These are phyloP conservation scores for Metroxylon sagu DNA, from an alignment of 176 grass and related monocot species.

Conservation along the genomic window DNA sequence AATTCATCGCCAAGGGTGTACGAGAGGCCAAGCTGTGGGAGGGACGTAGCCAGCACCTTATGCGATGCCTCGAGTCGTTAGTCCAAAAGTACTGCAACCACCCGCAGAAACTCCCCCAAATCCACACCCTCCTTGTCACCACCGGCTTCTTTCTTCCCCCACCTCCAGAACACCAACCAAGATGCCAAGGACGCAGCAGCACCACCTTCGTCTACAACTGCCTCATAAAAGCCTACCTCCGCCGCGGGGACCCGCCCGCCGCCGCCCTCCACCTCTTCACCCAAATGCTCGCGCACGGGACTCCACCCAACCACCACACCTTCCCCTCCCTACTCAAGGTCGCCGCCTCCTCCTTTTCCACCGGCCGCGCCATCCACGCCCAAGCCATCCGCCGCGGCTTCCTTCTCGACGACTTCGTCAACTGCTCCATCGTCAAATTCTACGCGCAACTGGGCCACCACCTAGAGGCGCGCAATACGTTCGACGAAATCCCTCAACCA, in stretches of 20 bases:
- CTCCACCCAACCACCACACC: constrained; percentile 49
- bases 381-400: constrained; percentile 57
- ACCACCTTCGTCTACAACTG: constrained; percentile 64
- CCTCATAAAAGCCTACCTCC: constrained; percentile 47
- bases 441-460: constrained; percentile 24
- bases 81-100: constrained; percentile 33
- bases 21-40: too few relatives aligned
- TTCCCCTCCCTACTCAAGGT: constrained; percentile 64
- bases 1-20: too few relatives aligned
- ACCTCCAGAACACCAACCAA: background rate
- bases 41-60: constrained; percentile 8
- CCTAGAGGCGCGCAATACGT: constrained; percentile 39
- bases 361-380: constrained; percentile 34
- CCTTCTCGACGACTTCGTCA: constrained; percentile 35
- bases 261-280: constrained; percentile 42
- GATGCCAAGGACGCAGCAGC: background rate
- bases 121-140: constrained; percentile 71
- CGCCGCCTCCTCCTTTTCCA: background rate
- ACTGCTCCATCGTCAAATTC: constrained; percentile 51
- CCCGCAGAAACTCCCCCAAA: constrained; percentile 32
- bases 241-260: constrained; percentile 8
- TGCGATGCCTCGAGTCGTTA: constrained; percentile 25
- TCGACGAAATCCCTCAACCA: constrained; percentile 46
- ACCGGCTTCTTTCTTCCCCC: constrained; percentile 36
- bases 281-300: constrained; percentile 43